Conservation (phyloP, 352 stramenopile genomes). For the Pythium chondricola region DNA sequence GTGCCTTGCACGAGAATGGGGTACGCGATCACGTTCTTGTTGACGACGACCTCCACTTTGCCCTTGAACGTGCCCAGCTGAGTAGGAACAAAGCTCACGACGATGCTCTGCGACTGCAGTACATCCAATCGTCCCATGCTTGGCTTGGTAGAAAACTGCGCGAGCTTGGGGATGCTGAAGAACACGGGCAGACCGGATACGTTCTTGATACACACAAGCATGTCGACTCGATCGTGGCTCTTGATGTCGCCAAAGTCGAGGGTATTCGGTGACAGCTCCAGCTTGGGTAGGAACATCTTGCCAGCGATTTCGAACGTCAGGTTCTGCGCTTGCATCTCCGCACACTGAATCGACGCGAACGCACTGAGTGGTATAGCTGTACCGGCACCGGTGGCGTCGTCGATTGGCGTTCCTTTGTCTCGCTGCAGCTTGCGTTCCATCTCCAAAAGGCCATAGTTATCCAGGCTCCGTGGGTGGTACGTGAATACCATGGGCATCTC, state of each 20-base stretch:
- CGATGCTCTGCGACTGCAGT: slow-evolving; percentile 81
- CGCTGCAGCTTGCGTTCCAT: slow-evolving; percentile 16
- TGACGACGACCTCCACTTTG: slow-evolving; percentile 37
- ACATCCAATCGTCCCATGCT: slow-evolving; percentile 65
- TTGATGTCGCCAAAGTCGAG: slow-evolving; percentile 84
- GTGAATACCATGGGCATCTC: slow-evolving; percentile 37
- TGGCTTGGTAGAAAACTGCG: slow-evolving; percentile 78
- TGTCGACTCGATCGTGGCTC: slow-evolving; percentile 73
- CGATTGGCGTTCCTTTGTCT: background rate
- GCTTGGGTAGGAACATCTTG: slow-evolving; percentile 42
- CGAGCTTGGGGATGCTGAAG: slow-evolving; percentile 57
- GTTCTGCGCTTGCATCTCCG: slow-evolving; percentile 60
- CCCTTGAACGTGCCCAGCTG: slow-evolving; percentile 79
- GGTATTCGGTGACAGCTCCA: slow-evolving; percentile 35
- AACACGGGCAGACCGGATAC: slow-evolving; percentile 49
- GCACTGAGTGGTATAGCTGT: slow-evolving; percentile 29
- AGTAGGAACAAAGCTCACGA: slow-evolving; percentile 85
- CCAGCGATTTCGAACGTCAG: slow-evolving; percentile 71
- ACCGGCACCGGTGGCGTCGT: background rate
- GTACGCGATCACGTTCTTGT: slow-evolving; percentile 39
- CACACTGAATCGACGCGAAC: slow-evolving; percentile 69
- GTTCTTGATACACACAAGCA: slow-evolving; percentile 84
- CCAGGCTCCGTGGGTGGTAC: slow-evolving; percentile 40
- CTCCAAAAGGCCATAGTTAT: slow-evolving; percentile 22
- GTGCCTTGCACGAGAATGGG: slow-evolving; percentile 60